Conservation (phyloP, 345 rosid species). For the Boechera divaricarpa region DNA sequence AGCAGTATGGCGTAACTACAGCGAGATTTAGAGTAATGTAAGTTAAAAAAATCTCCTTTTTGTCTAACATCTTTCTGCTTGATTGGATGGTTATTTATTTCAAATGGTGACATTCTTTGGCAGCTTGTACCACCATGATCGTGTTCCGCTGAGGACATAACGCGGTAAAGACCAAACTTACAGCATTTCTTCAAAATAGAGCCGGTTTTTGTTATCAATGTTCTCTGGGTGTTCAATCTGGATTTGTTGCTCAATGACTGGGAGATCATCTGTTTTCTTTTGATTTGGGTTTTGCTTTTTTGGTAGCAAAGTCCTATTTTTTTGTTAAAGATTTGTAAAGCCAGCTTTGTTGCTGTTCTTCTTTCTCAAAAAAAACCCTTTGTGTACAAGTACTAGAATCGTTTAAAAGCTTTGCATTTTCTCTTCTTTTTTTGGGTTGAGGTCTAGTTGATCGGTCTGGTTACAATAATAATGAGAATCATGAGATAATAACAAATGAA, state of each 20-base stretch:
- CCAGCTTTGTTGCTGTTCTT: conserved; percentile 22
- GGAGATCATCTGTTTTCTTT: conserved; percentile 7
- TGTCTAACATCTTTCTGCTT: background rate
- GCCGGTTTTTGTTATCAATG: background rate
- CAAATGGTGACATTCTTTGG: conserved; percentile 8
- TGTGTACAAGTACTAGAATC: conserved; percentile 28
- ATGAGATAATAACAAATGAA: background rate
- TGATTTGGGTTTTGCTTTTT: background rate
- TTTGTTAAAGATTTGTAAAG: conserved; percentile 33
- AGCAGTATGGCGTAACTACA: conserved; percentile 97
- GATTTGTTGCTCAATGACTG: conserved; percentile 24
- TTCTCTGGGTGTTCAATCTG: background rate
- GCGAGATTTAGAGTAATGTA: conserved; percentile 70
- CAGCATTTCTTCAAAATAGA: conserved; percentile 8
- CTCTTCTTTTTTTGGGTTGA: background rate
- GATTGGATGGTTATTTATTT: background rate
- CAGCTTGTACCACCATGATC: conserved; percentile 26
- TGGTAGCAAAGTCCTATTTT: background rate
- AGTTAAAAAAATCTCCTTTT: conserved; percentile 37
- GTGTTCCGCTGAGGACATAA: background rate
- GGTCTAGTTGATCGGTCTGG: background rate
- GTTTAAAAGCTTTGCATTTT: background rate
- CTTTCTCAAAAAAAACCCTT: background rate
- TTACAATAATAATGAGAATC: background rate
- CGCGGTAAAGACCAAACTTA: background rate